Conservation (phyloP, 1,284 basidiomycete genomes). For the Termitomyces sp. region DNA sequence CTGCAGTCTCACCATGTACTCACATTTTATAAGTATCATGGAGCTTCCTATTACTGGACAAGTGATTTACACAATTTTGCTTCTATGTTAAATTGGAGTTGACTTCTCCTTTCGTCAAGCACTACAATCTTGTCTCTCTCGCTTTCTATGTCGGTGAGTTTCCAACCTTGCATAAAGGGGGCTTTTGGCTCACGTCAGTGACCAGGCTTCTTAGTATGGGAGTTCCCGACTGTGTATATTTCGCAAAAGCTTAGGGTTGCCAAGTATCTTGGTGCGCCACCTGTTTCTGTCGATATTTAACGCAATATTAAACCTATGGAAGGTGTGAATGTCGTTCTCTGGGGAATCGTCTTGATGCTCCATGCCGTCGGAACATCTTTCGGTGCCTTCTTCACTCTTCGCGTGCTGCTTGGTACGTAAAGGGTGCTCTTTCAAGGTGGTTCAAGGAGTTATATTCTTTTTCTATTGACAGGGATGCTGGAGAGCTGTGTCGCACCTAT, state of each 20-base stretch:
- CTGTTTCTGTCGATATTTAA: background rate
- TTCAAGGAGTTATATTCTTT: background rate
- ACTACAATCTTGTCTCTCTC: conserved; percentile 63
- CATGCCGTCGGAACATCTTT: conserved; percentile 56
- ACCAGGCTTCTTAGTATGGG: conserved; percentile 57
- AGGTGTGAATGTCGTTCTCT: conserved; percentile 58
- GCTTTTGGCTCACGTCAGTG: background rate
- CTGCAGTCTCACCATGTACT: background rate
- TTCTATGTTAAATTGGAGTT: background rate
- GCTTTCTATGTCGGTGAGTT: conserved; percentile 55
- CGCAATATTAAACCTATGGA: background rate
- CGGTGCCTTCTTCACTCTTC: conserved; percentile 55
- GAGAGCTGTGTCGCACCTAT: conserved; percentile 62
- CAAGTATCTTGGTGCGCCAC: conserved; percentile 54
- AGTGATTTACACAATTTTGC: conserved; percentile 25
- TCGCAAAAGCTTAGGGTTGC: conserved; percentile 56
- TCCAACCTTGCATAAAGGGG: background rate
- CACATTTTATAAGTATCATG: conserved; percentile 46
- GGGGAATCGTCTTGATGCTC: conserved; percentile 59
- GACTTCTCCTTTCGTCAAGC: conserved; percentile 23
- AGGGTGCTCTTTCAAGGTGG: background rate
- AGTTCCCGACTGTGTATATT: conserved; percentile 65
- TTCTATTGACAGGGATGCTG: conserved; percentile 48
- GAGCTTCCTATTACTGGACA: conserved; percentile 59
- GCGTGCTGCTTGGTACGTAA: conserved; percentile 51